These are phyloP conservation scores for Pterula multifida DNA, from an alignment of 1,284 basidiomycete genomes.

Conservation along the genomic window DNA sequence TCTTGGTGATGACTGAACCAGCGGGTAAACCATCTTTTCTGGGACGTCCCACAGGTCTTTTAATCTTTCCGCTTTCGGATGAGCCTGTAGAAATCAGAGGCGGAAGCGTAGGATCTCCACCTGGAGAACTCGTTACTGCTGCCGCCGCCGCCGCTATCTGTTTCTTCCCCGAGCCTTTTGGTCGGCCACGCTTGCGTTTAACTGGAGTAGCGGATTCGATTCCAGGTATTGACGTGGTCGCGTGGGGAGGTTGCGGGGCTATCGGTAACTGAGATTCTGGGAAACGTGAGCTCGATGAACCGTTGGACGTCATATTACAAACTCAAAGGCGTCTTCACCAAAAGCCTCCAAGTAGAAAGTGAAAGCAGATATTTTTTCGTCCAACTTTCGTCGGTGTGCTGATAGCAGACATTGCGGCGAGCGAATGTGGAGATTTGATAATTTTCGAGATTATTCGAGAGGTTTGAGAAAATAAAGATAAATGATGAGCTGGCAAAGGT, in stretches of 20 bases:
- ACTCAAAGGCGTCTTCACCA: too few relatives aligned
- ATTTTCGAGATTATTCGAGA: neutral
- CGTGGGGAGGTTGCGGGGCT: neutral
- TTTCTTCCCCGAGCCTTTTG: conserved; percentile 1
- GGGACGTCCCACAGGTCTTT: neutral
- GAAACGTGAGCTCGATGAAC: neutral
- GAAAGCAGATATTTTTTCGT: too few relatives aligned
- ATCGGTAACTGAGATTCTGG: neutral
- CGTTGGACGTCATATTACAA: neutral
- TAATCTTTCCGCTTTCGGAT: neutral
- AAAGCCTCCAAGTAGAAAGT: too few relatives aligned
- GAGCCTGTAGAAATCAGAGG: neutral
- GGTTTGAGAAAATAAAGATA: neutral
- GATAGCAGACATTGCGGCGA: neutral
- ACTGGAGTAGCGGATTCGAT: neutral
- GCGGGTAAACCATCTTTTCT: conserved; percentile 1
- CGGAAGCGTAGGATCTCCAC: neutral
- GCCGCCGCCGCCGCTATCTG: neutral
- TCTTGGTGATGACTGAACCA: neutral
- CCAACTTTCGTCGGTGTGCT: too few relatives aligned
- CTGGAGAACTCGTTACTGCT: neutral
- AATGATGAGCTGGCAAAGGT: neutral
- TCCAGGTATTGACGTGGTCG: neutral
- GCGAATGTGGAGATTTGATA: neutral
- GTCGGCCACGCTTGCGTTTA: neutral